Evolutionary conservation across 148 eudicot species (phyloP).

Genomic region (Linanthus parryae): DNA sequence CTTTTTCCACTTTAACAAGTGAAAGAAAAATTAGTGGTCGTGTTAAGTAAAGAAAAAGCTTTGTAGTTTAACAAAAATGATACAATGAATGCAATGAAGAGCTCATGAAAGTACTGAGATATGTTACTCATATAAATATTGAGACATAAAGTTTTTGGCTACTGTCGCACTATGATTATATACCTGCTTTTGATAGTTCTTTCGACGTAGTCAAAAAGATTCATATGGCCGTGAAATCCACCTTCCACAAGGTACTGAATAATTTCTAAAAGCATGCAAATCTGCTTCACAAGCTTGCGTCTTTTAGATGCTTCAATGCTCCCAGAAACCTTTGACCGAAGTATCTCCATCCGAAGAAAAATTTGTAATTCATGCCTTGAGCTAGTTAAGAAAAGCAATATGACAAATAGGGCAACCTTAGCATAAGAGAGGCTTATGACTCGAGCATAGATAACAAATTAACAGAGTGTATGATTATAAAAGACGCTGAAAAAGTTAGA

Average conservation of each 20-base stretch:
- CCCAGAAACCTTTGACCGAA: conserved; percentile 43
- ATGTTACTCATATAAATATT: neutral
- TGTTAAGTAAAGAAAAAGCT: neutral
- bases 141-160: neutral
- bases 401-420: neutral
- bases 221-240: conserved; percentile 79
- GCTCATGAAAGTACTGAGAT: neutral
- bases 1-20: too few species aligned
- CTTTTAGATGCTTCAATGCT: conserved; percentile 42
- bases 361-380: conserved; percentile 80
- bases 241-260: conserved; percentile 81
- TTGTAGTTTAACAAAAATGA: neutral
- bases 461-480: neutral
- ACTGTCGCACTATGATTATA: neutral
- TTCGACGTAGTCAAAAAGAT: conserved; percentile 66
- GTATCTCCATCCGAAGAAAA: conserved; percentile 88
- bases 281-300: conserved; percentile 71
- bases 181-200: conserved; percentile 70
- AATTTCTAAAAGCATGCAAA: conserved; percentile 68
- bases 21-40: neutral
- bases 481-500: conserved; percentile 2
- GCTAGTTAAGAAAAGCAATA: conserved; percentile 36
- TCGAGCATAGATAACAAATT: neutral
- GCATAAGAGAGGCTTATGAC: neutral
- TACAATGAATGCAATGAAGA: neutral